Evolutionary conservation across 2,329 filamentous ascomycete species (phyloP).

Genomic region (Fusarium pseudoanthophilum): DNA sequence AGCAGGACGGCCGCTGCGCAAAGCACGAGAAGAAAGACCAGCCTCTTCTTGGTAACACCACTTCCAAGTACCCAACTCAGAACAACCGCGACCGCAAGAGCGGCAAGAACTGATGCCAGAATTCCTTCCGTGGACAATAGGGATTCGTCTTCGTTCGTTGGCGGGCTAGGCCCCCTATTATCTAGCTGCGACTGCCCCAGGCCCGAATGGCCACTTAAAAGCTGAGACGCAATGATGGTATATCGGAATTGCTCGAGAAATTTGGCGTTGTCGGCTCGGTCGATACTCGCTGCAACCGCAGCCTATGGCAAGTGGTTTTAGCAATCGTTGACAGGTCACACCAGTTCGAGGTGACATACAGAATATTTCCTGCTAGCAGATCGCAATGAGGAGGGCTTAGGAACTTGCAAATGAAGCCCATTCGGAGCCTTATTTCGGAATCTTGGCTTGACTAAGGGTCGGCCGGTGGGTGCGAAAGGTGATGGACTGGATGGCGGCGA

Average conservation of each 20-base stretch:
- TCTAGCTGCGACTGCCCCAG: constrained; percentile 47
- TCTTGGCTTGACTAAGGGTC: constrained; percentile 63
- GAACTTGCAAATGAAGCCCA: constrained; percentile 56
- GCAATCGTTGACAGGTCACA: background rate
- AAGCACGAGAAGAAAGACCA: constrained; percentile 59
- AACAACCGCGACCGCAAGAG: constrained; percentile 74
- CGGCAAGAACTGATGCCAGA: constrained; percentile 61
- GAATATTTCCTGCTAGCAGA: constrained; percentile 63
- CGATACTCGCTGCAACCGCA: constrained; percentile 77
- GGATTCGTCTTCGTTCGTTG: constrained; percentile 41
- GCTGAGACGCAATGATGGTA: constrained; percentile 89
- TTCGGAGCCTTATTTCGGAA: constrained; percentile 62
- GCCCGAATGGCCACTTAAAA: constrained; percentile 77
- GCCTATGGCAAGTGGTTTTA: constrained; percentile 57
- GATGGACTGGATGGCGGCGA: constrained; percentile 61
- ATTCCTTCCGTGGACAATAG: constrained; percentile 57
- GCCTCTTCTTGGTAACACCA: constrained; percentile 66
- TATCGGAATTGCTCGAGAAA: constrained; percentile 96
- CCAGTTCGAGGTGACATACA: constrained; percentile 51
- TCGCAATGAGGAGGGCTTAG: constrained; percentile 52
- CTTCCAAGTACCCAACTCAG: constrained; percentile 75
- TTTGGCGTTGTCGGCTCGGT: constrained; percentile 80
- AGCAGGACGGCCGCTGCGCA: constrained; percentile 64
- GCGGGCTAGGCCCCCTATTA: constrained; percentile 24
- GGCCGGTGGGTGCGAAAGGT: constrained; percentile 67